Evolutionary conservation across 768 basidiomycete genomes (phyloP).

Genomic region (Lactarius vividus): DNA sequence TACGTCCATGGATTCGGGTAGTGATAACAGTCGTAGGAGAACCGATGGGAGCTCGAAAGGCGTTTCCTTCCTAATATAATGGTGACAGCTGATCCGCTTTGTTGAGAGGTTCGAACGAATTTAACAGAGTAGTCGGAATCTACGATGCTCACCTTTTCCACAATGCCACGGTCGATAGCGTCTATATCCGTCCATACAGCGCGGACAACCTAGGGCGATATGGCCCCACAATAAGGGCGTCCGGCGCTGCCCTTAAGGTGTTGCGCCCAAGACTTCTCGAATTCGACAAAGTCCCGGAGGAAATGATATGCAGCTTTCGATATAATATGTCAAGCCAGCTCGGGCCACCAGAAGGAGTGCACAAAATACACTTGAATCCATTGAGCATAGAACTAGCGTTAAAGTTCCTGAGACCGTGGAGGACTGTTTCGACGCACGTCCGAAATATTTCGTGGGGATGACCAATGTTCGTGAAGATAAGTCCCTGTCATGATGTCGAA

Average conservation of each 20-base stretch:
- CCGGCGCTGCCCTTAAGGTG: neutral
- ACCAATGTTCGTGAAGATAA: constrained; percentile 9
- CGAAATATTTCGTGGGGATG: constrained; percentile 17
- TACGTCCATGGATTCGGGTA: neutral
- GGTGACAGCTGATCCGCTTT: neutral
- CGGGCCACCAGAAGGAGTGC: neutral
- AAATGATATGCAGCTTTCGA: neutral
- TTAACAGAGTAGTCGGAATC: neutral
- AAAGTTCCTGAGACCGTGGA: neutral
- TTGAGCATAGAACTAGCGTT: neutral
- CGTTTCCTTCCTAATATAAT: neutral
- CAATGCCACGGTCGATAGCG: neutral
- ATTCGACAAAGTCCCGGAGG: neutral
- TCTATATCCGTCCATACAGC: constrained; percentile 8
- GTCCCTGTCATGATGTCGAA: neutral
- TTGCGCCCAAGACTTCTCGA: neutral
- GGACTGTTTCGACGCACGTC: neutral
- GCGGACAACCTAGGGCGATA: neutral
- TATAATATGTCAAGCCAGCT: neutral
- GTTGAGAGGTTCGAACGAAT: neutral
- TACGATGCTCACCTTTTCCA: neutral
- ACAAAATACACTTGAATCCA: neutral
- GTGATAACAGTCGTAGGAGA: neutral
- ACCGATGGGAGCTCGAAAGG: neutral
- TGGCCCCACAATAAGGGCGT: neutral